phyloP scores from a whole-genome alignment of 768 basidiomycete species.

The Termitomyces sp. region DNA sequence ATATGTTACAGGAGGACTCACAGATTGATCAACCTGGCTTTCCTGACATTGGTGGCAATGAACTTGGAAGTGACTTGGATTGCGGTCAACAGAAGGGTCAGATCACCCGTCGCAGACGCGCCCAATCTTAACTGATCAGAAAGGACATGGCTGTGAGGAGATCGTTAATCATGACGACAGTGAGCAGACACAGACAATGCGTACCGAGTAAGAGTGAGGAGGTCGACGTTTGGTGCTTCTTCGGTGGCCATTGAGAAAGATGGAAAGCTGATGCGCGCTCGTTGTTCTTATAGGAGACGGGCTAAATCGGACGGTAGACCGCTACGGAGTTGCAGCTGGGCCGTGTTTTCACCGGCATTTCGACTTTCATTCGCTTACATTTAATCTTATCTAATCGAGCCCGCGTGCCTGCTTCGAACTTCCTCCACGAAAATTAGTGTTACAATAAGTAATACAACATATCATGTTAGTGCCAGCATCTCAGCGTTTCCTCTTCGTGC shows the following conservation, averaged over 20 bases:
- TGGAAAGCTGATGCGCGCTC: conserved; percentile 17
- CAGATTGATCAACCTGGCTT: conserved; percentile 97
- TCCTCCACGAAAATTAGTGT: no score
- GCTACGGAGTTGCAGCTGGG: conserved; percentile 13
- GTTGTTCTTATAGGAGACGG: conserved; percentile 11
- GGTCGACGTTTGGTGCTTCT: conserved; percentile 76
- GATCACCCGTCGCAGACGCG: conserved; percentile 82
- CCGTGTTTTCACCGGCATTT: conserved; percentile 20
- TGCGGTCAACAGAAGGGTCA: conserved; percentile 91
- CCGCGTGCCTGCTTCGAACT: no score
- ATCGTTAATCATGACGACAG: not conserved
- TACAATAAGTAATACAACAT: conserved; percentile 4
- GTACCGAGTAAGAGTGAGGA: conserved; percentile 92
- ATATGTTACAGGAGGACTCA: conserved; percentile 37
- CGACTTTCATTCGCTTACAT: conserved; percentile 18
- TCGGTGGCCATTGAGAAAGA: conserved; percentile 44
- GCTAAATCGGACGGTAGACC: conserved; percentile 24
- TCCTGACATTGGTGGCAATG: conserved; percentile 96
- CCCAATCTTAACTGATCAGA: conserved; percentile 83
- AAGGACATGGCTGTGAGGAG: conserved; percentile 71
- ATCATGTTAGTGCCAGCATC: conserved; percentile 16
- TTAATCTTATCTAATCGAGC: conserved; percentile 17
- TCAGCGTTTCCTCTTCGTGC: conserved; percentile 69
- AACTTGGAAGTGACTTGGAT: conserved; percentile 97
- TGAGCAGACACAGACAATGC: conserved; percentile 18